Evolutionary conservation across 345 rosid species (phyloP), one percentile per base, ranked within the genome.

Genomic region (Moricandia moricandioides): DNA sequence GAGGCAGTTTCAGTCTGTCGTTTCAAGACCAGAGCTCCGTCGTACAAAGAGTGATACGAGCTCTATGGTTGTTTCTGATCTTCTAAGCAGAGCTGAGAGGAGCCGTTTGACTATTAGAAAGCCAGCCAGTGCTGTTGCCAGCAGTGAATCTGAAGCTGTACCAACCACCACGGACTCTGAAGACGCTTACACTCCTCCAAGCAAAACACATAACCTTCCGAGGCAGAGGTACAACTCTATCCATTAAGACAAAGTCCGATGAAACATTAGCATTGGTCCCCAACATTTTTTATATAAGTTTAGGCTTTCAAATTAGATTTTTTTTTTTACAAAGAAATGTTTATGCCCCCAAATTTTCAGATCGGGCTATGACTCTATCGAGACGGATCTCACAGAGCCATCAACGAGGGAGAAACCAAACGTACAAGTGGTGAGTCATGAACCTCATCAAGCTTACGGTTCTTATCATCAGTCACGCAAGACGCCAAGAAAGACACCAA

Each of bases 1-100:
- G 4, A 62, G 62, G 61, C 78, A 81, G 49, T 65, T 43, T 3
- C 63, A 61, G 34, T 62, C 83, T 73, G 51, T 76, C 8, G 74
- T 30, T 7, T 65, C 81, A 8, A 85, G 77, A 62, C 89, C 96
- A 0, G 86, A 88, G 34, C 79, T 91, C 0, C 81, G 98, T 47
- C 91, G 96, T 1, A 88, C 85, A 0, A 94, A 85, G 79, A 94
- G 98, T 39, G 96, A 94, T 68, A n/a, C 91, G 0, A 91, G 95
- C 61, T 91, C 96, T 1, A 75, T 86, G 79, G 64, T 81, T 9
- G 85, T 73, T 10, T 64, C 82, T 0, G 79, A 80, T 40, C 74
- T 70, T 31, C 14, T 24, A 14, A 73, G 56, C 8, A 70, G 68
- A 77, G 72, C 60, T 70, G 82, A 47, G 67, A 67, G 79, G 17